phyloP scores from a whole-genome alignment of 805 yeast genomes.

The Myxozyma sirexii region DNA sequence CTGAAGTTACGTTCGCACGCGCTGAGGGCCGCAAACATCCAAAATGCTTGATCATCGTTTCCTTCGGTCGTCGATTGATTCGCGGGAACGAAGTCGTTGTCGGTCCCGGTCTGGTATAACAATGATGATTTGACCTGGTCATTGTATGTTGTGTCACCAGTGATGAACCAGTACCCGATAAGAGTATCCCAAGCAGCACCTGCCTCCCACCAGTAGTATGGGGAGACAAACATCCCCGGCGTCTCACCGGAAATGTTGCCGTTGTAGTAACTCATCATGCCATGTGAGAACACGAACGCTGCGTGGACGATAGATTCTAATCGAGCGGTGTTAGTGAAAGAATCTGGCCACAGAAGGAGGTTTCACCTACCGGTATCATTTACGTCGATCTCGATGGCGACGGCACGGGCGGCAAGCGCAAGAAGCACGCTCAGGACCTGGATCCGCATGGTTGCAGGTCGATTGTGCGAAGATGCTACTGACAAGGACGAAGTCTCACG shows the following conservation, averaged over 20 bases:
- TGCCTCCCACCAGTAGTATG: conserved; percentile 97
- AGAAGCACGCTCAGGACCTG: not conserved
- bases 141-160: conserved; percentile 70
- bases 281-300: conserved; percentile 56
- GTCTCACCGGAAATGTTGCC: conserved; percentile 70
- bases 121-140: conserved; percentile 62
- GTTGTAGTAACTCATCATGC: conserved; percentile 70
- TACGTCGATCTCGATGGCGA: conserved; percentile 22
- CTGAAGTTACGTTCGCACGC: conserved; percentile 89
- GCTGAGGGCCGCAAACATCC: conserved; percentile 91
- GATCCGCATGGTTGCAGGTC: not conserved
- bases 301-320: conserved; percentile 52
- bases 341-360: too few relatives aligned
- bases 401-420: not conserved
- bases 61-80: conserved; percentile 94
- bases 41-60: conserved; percentile 95
- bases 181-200: conserved; percentile 84
- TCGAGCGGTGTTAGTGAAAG: not conserved
- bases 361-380: conserved; percentile 13
- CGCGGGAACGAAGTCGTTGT: conserved; percentile 78
- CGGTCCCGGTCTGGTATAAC: conserved; percentile 69
- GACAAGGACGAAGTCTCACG: too few relatives aligned
- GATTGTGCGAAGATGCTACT: too few relatives aligned
- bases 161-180: conserved; percentile 73
- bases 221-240: conserved; percentile 82